Evolutionary conservation across 1,139 yeast species (phyloP).

Genomic region (Chernovozyma aurita): DNA sequence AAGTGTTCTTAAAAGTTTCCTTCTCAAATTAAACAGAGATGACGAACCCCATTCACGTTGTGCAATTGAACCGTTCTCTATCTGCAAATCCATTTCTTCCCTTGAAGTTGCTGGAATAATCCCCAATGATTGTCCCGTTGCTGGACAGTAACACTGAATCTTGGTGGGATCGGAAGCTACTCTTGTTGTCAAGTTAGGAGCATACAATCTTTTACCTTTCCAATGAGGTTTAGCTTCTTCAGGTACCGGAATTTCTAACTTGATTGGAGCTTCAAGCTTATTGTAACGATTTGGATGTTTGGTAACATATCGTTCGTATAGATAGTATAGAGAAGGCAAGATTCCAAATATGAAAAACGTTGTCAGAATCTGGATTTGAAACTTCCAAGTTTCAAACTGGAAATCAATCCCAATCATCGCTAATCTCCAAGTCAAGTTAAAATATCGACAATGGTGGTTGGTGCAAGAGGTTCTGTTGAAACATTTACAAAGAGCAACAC

Average conservation of each 20-base stretch:
- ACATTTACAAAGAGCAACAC: no score
- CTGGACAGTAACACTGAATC: conserved; percentile 90
- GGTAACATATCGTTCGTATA: conserved; percentile 36
- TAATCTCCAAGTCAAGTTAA: no score
- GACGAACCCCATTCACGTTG: conserved; percentile 59
- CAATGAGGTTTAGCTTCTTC: conserved; percentile 87
- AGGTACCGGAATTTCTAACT: conserved; percentile 60
- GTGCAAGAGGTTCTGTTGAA: no score
- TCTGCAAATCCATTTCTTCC: conserved; percentile 65
- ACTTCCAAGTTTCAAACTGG: conserved; percentile 38
- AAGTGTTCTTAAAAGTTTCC: conserved; percentile 67
- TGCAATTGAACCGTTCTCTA: conserved; percentile 54
- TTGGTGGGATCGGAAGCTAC: conserved; percentile 56
- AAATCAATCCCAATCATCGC: conserved; percentile 44
- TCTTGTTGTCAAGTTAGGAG: conserved; percentile 46
- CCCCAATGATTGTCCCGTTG: conserved; percentile 88
- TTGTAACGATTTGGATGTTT: conserved; percentile 39
- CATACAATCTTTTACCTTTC: conserved; percentile 79
- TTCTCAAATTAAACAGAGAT: conserved; percentile 51
- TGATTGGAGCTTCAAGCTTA: conserved; percentile 42
- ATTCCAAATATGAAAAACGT: conserved; percentile 43
- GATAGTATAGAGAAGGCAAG: conserved; percentile 33
- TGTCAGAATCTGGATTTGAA: conserved; percentile 47
- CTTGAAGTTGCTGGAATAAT: conserved; percentile 57
- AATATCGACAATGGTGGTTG: no score